phyloP scores from a whole-genome alignment of 164 flowering plant species.

The Tetracentron sinense region DNA sequence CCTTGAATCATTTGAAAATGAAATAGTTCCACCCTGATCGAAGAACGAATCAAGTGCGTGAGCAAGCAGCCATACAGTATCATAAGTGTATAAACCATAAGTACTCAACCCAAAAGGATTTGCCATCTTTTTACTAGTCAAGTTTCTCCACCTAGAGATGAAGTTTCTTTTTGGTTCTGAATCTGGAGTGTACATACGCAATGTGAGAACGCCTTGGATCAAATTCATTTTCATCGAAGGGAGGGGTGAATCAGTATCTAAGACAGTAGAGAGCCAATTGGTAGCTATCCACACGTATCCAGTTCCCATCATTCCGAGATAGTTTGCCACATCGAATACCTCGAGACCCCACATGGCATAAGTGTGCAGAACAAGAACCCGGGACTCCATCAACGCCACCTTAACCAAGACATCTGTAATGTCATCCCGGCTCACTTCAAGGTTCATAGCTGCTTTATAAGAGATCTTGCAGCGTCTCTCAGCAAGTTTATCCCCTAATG shows the following conservation, averaged over 20 bases:
- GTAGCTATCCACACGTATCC: conserved; percentile 49
- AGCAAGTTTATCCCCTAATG: conserved; percentile 23
- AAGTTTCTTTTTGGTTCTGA: conserved; percentile 15
- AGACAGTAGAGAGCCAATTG: conserved; percentile 29
- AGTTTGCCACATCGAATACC: conserved; percentile 28
- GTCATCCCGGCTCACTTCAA: conserved; percentile 5
- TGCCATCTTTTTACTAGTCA: conserved; percentile 6
- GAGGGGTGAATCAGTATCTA: conserved; percentile 22
- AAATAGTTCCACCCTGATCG: conserved; percentile 14
- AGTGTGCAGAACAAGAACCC: conserved; percentile 32
- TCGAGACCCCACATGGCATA: conserved; percentile 15
- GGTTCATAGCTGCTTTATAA: conserved; percentile 18
- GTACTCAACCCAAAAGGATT: not conserved
- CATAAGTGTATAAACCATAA: conserved; percentile 25
- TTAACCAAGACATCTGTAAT: conserved; percentile 26
- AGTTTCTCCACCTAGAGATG: conserved; percentile 18
- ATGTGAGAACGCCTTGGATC: conserved; percentile 24
- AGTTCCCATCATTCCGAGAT: conserved; percentile 32
- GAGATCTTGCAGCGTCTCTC: conserved; percentile 19
- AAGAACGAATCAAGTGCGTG: conserved; percentile 25
- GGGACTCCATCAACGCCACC: conserved; percentile 30
- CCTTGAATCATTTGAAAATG: conserved; percentile 22
- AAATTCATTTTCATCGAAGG: not conserved
- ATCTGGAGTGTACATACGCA: conserved; percentile 18
- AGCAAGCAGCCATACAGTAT: conserved; percentile 32